phyloP scores from a whole-genome alignment of 768 basidiomycete genomes.

The Panaeolus papilionaceus region DNA sequence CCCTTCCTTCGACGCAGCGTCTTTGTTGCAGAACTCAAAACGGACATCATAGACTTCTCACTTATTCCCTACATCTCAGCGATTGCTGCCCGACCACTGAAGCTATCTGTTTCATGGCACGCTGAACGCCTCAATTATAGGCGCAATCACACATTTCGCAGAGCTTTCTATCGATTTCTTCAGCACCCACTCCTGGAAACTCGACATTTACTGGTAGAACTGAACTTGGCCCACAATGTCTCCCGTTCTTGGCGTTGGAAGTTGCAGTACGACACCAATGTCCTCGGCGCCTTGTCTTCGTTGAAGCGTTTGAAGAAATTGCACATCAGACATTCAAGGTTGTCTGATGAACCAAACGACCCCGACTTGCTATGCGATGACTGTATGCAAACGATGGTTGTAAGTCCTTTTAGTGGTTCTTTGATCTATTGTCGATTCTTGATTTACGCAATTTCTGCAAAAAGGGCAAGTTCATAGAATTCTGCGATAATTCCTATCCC shows the following conservation, averaged over 20 bases:
- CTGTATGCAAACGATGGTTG: not conserved
- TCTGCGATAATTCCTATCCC: not conserved
- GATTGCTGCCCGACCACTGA: not conserved
- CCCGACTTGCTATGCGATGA: not conserved
- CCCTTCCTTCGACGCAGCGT: not conserved
- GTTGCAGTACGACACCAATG: not conserved
- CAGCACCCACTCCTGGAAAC: not conserved
- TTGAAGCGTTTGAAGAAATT: not conserved
- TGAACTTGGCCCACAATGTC: not conserved
- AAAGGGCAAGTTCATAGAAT: not conserved
- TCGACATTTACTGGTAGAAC: not conserved
- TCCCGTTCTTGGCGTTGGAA: not conserved
- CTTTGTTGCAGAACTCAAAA: not conserved
- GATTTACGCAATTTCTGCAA: not conserved
- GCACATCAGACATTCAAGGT: not conserved
- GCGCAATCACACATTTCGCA: not conserved
- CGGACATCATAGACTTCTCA: not conserved
- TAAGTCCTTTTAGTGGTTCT: not conserved
- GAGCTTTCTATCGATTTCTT: not conserved
- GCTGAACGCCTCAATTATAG: not conserved
- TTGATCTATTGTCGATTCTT: not conserved
- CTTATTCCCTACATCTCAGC: not conserved
- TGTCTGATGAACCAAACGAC: not conserved
- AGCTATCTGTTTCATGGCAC: not conserved
- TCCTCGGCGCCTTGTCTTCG: not conserved